These are phyloP conservation scores for Oldenlandia corymbosa DNA, from an alignment of 257 asterid species.

Conservation along the genomic window DNA sequence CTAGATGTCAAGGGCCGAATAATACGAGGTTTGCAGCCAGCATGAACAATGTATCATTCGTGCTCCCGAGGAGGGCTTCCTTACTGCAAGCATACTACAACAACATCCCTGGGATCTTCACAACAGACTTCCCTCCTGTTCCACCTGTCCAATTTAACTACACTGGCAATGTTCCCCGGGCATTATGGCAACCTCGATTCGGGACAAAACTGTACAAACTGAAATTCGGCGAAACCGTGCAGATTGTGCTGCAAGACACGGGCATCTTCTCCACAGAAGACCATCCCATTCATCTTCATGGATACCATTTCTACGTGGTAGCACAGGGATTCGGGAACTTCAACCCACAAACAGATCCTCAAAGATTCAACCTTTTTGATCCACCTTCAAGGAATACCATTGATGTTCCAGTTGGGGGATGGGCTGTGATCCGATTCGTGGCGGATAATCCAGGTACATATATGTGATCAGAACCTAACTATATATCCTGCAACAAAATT, in stretches of 20 bases:
- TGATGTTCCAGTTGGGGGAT: conserved; percentile 32
- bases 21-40: conserved; percentile 36
- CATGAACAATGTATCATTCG: conserved; percentile 42
- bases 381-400: conserved; percentile 30
- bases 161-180: conserved; percentile 25
- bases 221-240: conserved; percentile 25
- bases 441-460: conserved; percentile 36
- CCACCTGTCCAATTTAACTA: conserved; percentile 32
- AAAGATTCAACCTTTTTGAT: conserved; percentile 30
- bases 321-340: conserved; percentile 32
- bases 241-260: conserved; percentile 30
- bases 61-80: conserved; percentile 33
- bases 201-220: conserved; percentile 24
- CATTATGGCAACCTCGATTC: conserved; percentile 28
- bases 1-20: conserved; percentile 45
- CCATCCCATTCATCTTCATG: conserved; percentile 38
- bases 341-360: conserved; percentile 25
- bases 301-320: conserved; percentile 27
- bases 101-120: conserved; percentile 25
- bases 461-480: background rate
- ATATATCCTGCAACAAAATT: background rate
- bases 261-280: conserved; percentile 27
- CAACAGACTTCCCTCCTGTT: conserved; percentile 27
- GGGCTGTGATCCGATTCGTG: conserved; percentile 32
- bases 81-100: conserved; percentile 39